Evolutionary conservation across 108 stramenopile species (phyloP).

Genomic region (Schizochytrium sp.): DNA sequence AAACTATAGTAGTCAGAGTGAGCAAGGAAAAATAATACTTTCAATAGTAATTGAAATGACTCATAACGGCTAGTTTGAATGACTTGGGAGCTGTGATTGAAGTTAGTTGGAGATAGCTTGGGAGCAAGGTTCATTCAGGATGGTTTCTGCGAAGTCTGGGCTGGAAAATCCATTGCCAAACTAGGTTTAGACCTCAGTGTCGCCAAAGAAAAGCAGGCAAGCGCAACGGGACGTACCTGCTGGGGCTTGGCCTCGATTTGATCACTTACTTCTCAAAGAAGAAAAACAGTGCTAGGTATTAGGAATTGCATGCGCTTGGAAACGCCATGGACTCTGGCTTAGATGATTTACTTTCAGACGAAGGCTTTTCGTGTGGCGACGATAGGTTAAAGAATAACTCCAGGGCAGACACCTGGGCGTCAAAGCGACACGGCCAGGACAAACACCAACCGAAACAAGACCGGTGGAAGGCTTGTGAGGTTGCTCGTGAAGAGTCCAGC

Average conservation of each 20-base stretch:
- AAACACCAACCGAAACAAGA: background rate
- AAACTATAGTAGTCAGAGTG: too few species aligned
- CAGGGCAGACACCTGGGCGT: background rate
- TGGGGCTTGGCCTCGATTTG: too few species aligned
- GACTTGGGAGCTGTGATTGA: too few species aligned
- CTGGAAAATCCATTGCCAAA: background rate
- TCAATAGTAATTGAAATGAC: background rate
- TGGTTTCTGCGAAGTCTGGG: too few species aligned
- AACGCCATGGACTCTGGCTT: background rate
- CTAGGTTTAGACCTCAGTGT: background rate
- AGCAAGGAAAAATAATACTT: too few species aligned
- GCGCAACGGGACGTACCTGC: too few species aligned
- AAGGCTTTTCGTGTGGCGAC: background rate
- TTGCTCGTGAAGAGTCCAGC: background rate
- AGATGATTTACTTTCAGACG: slow-evolving; percentile 18
- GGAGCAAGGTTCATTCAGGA: too few species aligned
- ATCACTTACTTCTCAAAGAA: too few species aligned
- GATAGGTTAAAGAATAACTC: too few species aligned
- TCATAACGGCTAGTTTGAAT: background rate
- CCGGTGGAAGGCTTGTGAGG: background rate
- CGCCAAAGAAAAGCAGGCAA: too few species aligned
- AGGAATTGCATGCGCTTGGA: background rate
- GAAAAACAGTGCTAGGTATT: too few species aligned
- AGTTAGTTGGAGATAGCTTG: too few species aligned
- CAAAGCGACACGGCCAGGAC: background rate